Conservation (phyloP, 2,329 filamentous ascomycete species). For the Colletotrichum echinochloae region DNA sequence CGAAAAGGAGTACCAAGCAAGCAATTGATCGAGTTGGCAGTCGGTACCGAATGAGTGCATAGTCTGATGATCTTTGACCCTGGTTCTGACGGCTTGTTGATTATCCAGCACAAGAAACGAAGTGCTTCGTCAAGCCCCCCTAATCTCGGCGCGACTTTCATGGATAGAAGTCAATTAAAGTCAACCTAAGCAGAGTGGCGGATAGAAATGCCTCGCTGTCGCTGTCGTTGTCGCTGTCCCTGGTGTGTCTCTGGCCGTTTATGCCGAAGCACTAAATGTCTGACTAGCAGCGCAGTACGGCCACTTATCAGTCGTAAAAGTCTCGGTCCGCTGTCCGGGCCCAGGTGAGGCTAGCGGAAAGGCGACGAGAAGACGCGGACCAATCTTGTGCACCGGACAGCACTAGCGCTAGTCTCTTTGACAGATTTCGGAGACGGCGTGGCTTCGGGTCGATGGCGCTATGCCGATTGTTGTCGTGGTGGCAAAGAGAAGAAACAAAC, state of each 20-base stretch:
- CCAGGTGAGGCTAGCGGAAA: slow-evolving; percentile 20
- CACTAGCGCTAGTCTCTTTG: slow-evolving; percentile 11
- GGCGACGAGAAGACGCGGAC: slow-evolving; percentile 24
- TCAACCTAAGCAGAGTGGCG: slow-evolving; percentile 8
- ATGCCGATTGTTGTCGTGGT: slow-evolving; percentile 16
- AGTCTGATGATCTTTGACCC: slow-evolving; percentile 10
- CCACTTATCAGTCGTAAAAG: slow-evolving; percentile 19
- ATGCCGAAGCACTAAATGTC: slow-evolving; percentile 19
- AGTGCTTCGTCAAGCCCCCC: background rate
- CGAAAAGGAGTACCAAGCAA: slow-evolving; percentile 3
- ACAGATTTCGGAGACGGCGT: slow-evolving; percentile 28
- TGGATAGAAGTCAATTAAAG: background rate
- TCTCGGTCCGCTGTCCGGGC: slow-evolving; percentile 33
- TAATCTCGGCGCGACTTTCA: background rate
- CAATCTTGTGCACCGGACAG: slow-evolving; percentile 24
- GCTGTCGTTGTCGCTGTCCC: background rate
- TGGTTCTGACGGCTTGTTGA: slow-evolving; percentile 1
- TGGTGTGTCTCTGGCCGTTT: slow-evolving; percentile 1
- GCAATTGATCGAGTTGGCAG: slow-evolving; percentile 1
- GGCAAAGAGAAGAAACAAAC: slow-evolving; percentile 18
- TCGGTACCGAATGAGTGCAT: background rate
- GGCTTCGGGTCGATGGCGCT: slow-evolving; percentile 32
- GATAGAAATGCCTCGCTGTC: slow-evolving; percentile 12
- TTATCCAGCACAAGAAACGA: slow-evolving; percentile 9
- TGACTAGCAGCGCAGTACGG: slow-evolving; percentile 11